Conservation (phyloP, 2,329 filamentous ascomycete genomes). For the Fusarium setosum region DNA sequence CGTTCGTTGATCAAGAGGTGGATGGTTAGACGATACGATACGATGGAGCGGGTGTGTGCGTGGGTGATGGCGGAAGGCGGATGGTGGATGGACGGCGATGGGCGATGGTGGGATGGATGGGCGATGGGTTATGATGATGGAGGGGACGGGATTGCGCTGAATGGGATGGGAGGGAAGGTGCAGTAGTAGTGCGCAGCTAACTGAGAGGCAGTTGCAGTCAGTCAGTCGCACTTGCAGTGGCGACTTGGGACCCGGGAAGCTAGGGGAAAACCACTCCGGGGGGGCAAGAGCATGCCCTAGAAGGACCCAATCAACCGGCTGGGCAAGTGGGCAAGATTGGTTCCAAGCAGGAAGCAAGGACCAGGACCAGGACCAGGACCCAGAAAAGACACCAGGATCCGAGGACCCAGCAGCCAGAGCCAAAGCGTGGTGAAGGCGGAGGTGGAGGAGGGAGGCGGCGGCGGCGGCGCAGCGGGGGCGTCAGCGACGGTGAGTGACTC, state of each 20-base stretch:
- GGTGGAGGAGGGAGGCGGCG: conserved; percentile 28
- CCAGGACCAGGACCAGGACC: conserved; percentile 7
- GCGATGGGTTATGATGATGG: conserved; percentile 35
- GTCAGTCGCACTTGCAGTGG: conserved; percentile 37
- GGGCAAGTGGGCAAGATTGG: conserved; percentile 18
- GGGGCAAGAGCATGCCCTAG: conserved; percentile 23
- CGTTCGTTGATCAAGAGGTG: conserved; percentile 23
- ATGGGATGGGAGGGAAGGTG: conserved; percentile 40
- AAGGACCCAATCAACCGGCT: conserved; percentile 26
- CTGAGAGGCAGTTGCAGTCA: conserved; percentile 12
- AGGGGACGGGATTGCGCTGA: conserved; percentile 40
- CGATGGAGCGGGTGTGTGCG: conserved; percentile 40
- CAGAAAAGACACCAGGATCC: conserved; percentile 27
- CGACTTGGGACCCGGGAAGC: conserved; percentile 33
- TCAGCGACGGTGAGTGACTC: conserved; percentile 33
- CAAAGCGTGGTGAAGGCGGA: conserved; percentile 22
- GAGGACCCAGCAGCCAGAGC: conserved; percentile 12
- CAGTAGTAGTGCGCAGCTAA: conserved; percentile 33
- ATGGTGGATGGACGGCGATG: conserved; percentile 38
- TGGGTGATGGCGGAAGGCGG: conserved; percentile 41
- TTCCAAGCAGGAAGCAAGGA: conserved; percentile 19
- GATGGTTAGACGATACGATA: conserved; percentile 42
- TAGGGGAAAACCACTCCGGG: conserved; percentile 28
- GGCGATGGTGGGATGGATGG: conserved; percentile 28
- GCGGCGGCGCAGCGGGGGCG: conserved; percentile 36